Conservation (phyloP, 2,329 filamentous ascomycete species). For the Cladosporium phlei region DNA sequence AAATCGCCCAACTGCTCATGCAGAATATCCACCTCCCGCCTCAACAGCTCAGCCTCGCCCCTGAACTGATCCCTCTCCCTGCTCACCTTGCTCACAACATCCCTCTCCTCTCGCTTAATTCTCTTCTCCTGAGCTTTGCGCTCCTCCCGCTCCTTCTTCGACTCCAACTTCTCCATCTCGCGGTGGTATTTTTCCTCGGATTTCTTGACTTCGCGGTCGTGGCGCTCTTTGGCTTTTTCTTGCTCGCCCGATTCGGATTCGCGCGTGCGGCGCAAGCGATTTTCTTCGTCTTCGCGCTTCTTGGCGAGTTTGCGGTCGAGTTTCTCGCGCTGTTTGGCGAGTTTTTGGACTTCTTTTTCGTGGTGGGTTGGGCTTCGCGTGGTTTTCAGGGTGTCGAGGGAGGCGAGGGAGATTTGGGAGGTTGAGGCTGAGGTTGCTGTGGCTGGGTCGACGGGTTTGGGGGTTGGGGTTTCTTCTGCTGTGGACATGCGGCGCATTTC, state of each 20-base stretch:
- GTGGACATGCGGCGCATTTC: constrained; percentile 33
- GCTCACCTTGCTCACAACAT: constrained; percentile 43
- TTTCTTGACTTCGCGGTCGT: constrained; percentile 59
- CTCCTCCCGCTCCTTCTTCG: constrained; percentile 31
- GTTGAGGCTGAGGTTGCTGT: constrained; percentile 17
- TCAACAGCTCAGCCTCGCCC: constrained; percentile 42
- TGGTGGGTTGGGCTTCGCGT: constrained; percentile 29
- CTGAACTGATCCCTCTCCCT: constrained; percentile 46
- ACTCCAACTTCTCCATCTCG: constrained; percentile 56
- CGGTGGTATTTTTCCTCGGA: constrained; percentile 59
- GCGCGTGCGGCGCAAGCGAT: constrained; percentile 35
- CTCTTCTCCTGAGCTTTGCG: constrained; percentile 43
- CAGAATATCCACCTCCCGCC: constrained; percentile 48
- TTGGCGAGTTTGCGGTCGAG: constrained; percentile 60
- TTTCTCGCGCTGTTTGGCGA: constrained; percentile 57
- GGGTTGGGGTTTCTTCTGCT: constrained; percentile 24
- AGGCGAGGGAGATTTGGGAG: constrained; percentile 20
- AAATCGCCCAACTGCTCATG: constrained; percentile 50
- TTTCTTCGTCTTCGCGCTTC: constrained; percentile 50
- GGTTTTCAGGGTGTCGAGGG: constrained; percentile 15
- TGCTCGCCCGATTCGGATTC: constrained; percentile 37
- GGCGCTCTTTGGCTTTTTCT: constrained; percentile 63
- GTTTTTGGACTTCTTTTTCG: constrained; percentile 62
- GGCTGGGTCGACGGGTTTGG: constrained; percentile 15
- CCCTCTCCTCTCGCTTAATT: constrained; percentile 44